Conservation (phyloP, 306 rosid species). For the Quillaja saponaria region DNA sequence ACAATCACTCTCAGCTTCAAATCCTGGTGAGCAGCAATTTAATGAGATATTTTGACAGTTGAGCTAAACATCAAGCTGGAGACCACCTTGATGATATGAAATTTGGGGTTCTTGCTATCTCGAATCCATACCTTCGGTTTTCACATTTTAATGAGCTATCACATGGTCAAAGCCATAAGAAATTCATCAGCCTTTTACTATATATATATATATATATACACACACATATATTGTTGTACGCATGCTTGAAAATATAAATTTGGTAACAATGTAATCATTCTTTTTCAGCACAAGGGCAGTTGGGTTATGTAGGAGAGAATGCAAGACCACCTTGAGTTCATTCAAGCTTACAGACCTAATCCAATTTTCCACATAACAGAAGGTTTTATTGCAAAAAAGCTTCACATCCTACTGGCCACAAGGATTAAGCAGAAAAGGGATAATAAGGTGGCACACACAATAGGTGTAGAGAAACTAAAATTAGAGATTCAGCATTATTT, state of each 20-base stretch:
- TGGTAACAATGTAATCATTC: background rate
- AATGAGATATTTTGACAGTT: too few relatives aligned
- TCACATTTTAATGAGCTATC: background rate
- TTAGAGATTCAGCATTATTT: slow-evolving; percentile 28
- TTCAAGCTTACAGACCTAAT: too few relatives aligned
- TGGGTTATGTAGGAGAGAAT: too few relatives aligned
- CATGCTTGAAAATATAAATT: slow-evolving; percentile 25
- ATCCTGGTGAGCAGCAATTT: too few relatives aligned
- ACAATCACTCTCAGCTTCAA: too few relatives aligned
- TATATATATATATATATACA: too few relatives aligned
- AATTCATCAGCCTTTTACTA: slow-evolving; percentile 3
- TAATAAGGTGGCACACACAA: background rate
- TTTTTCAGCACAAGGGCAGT: too few relatives aligned
- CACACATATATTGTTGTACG: too few relatives aligned
- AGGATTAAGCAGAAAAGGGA: background rate
- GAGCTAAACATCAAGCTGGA: background rate
- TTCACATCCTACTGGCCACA: slow-evolving; percentile 7
- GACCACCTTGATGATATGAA: slow-evolving; percentile 4
- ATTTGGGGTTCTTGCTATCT: slow-evolving; percentile 14
- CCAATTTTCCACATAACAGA: too few relatives aligned
- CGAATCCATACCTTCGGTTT: slow-evolving; percentile 11
- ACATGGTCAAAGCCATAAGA: slow-evolving; percentile 16
- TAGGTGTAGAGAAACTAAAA: slow-evolving; percentile 10
- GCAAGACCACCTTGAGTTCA: too few relatives aligned
- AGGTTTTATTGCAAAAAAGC: too few relatives aligned